Evolutionary conservation across 2,329 filamentous ascomycete species (phyloP).

Genomic region (Diaporthe humulicola): DNA sequence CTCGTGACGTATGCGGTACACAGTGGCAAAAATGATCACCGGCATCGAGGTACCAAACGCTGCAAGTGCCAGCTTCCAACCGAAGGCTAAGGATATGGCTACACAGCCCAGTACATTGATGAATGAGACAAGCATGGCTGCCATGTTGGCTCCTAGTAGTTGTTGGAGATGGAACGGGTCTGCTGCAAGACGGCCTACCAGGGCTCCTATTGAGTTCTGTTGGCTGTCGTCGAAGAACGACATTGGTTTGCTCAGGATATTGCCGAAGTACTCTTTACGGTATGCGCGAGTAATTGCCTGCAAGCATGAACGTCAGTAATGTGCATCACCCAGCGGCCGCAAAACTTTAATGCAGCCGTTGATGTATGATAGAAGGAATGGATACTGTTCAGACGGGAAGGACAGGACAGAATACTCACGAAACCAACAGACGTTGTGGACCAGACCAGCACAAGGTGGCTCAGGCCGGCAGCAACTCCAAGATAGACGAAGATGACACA

Average conservation of each 20-base stretch:
- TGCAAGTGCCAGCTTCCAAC: slow-evolving; percentile 82
- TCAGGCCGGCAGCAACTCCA: slow-evolving; percentile 18
- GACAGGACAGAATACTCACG: background rate
- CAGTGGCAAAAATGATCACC: slow-evolving; percentile 51
- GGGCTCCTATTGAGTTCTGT: slow-evolving; percentile 61
- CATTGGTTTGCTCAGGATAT: slow-evolving; percentile 69
- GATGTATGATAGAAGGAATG: background rate
- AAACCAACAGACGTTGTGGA: slow-evolving; percentile 36
- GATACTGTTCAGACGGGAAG: background rate
- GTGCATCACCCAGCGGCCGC: no score
- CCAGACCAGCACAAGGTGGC: slow-evolving; percentile 35
- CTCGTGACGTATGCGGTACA: slow-evolving; percentile 63
- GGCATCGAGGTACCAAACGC: slow-evolving; percentile 52
- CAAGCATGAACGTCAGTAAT: background rate
- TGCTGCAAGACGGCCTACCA: slow-evolving; percentile 67
- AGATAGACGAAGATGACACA: slow-evolving; percentile 30
- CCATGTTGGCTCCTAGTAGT: slow-evolving; percentile 62
- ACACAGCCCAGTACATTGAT: slow-evolving; percentile 66
- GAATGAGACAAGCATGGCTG: slow-evolving; percentile 71
- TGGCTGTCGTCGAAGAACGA: slow-evolving; percentile 70
- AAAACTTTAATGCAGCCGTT: background rate
- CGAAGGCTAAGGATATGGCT: slow-evolving; percentile 76
- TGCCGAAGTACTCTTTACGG: slow-evolving; percentile 70
- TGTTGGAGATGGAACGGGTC: slow-evolving; percentile 70
- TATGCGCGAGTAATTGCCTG: slow-evolving; percentile 13